Conservation (phyloP, 139 green algal genomes). For the Volvox africanus region DNA sequence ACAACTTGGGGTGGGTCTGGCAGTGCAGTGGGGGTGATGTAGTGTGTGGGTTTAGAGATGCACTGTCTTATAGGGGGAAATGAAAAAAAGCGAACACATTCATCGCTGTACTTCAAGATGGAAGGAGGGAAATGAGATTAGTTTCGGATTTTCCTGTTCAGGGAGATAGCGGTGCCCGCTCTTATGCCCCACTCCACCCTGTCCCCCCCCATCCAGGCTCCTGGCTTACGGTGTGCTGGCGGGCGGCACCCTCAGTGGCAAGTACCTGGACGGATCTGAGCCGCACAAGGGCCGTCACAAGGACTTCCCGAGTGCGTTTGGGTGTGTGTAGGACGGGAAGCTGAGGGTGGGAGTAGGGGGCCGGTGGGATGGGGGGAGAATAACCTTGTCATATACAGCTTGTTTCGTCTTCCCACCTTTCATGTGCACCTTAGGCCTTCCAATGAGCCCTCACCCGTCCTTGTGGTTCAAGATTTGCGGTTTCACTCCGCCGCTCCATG, state of each 20-base stretch:
- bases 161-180: background rate
- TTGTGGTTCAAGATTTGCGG: background rate
- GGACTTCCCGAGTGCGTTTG: conserved; percentile 51
- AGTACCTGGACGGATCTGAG: conserved; percentile 71
- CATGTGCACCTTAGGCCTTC: background rate
- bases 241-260: conserved; percentile 81
- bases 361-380: background rate
- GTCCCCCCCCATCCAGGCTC: conserved; percentile 37
- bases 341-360: background rate
- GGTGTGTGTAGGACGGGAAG: background rate
- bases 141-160: too few relatives aligned
- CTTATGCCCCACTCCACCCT: background rate
- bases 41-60: too few relatives aligned
- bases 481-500: background rate
- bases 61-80: too few relatives aligned
- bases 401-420: background rate
- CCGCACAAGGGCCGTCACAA: conserved; percentile 58
- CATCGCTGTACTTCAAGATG: too few relatives aligned
- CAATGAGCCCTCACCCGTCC: background rate
- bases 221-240: conserved; percentile 63
- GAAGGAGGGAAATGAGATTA: too few relatives aligned
- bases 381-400: too few relatives aligned
- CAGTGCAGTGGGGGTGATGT: background rate
- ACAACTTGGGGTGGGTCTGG: conserved; percentile 70
- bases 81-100: too few relatives aligned